These are phyloP conservation scores for Conticribra guillardii DNA, from an alignment of 108 stramenopile species.

Conservation along the genomic window DNA sequence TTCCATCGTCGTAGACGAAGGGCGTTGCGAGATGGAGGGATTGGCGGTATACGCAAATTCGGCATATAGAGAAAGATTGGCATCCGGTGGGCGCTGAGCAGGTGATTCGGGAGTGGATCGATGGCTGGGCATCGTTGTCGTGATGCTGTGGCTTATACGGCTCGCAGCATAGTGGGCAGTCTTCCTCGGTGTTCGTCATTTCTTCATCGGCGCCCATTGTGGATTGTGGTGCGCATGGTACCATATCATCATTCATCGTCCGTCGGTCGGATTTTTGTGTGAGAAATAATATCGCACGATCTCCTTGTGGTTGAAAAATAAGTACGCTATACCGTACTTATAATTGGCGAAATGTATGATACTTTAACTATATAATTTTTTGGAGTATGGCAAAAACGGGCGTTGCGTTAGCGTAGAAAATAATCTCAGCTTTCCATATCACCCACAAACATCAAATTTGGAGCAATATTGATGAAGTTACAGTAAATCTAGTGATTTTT, in stretches of 20 bases:
- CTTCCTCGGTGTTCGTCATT: background rate
- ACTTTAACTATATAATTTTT: no score
- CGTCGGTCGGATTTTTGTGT: no score
- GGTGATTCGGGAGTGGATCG: background rate
- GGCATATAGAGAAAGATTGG: constrained; percentile 21
- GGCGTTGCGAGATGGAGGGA: background rate
- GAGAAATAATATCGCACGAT: background rate
- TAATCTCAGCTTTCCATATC: no score
- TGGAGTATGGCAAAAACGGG: no score
- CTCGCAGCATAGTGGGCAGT: background rate
- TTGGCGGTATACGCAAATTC: constrained; percentile 21
- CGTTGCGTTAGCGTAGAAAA: no score
- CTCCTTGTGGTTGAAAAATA: background rate
- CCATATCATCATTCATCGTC: no score
- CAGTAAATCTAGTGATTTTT: no score
- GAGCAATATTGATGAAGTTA: no score
- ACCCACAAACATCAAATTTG: no score
- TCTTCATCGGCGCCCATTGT: background rate
- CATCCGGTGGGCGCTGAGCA: constrained; percentile 11
- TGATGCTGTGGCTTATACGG: background rate
- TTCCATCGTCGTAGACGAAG: constrained; percentile 15
- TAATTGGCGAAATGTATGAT: background rate
- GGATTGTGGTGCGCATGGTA: no score
- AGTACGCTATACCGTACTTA: background rate
- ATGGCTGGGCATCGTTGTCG: background rate